phyloP scores from a whole-genome alignment of 2,329 filamentous ascomycete genomes.

The Scedosporium minutisporum region DNA sequence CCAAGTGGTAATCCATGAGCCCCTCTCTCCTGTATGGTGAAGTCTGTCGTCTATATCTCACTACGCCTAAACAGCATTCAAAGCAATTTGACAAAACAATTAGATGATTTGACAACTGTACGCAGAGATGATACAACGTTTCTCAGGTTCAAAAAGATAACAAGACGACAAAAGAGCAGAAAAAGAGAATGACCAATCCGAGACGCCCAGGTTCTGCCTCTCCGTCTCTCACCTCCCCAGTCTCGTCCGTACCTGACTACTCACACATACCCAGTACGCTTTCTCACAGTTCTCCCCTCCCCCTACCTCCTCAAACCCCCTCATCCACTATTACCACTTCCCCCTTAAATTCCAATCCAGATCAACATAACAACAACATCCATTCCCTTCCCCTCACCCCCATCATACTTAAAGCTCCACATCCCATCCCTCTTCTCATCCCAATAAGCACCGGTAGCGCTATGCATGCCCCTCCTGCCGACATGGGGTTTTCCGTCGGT shows the following conservation, averaged over 20 bases:
- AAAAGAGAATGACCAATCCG: background rate
- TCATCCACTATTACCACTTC: background rate
- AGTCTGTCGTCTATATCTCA: too few relatives aligned
- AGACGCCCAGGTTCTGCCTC: background rate
- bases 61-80: too few relatives aligned
- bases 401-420: slow-evolving; percentile 81
- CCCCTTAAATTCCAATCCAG: slow-evolving; percentile 59
- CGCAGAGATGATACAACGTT: background rate
- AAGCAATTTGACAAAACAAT: background rate
- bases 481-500: slow-evolving; percentile 61
- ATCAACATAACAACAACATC: slow-evolving; percentile 65
- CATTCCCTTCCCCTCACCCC: slow-evolving; percentile 55
- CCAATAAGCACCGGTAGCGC: slow-evolving; percentile 77
- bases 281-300: background rate
- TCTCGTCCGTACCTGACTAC: background rate
- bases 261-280: background rate
- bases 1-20: too few relatives aligned
- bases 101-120: background rate
- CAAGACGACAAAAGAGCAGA: background rate
- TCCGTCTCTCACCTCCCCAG: background rate
- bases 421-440: slow-evolving; percentile 85
- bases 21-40: too few relatives aligned
- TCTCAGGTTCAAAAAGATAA: background rate
- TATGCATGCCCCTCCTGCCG: slow-evolving; percentile 84
- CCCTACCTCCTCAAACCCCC: background rate